These are phyloP conservation scores for Nicotiana rustica DNA, from an alignment of 305 asterid species.

Conservation along the genomic window DNA sequence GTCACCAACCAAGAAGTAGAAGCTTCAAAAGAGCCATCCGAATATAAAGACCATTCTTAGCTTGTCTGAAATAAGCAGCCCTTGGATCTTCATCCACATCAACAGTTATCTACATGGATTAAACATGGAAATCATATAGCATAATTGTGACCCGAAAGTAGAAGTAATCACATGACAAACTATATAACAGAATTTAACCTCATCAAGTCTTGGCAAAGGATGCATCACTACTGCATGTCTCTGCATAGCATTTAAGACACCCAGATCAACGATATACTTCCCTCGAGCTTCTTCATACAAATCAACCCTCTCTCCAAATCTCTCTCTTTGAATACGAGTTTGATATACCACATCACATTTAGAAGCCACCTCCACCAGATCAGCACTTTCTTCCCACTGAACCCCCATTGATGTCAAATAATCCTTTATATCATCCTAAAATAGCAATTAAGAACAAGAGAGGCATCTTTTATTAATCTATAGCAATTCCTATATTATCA, in stretches of 20 bases:
- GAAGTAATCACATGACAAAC: constrained; percentile 5
- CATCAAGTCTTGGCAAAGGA: constrained; percentile 94
- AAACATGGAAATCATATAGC: neutral
- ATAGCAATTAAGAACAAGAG: constrained; percentile 19
- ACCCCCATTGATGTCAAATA: constrained; percentile 75
- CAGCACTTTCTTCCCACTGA: constrained; percentile 89
- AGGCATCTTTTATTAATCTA: constrained; percentile 56
- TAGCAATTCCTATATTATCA: neutral
- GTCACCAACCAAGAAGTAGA: constrained; percentile 82
- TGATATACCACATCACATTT: constrained; percentile 86
- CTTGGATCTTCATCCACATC: constrained; percentile 86
- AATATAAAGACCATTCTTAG: constrained; percentile 85
- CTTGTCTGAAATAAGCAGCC: constrained; percentile 96
- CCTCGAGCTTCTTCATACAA: constrained; percentile 88
- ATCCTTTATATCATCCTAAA: constrained; percentile 87
- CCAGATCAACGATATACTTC: constrained; percentile 71
- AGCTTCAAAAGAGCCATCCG: constrained; percentile 91
- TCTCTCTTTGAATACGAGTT: constrained; percentile 82
- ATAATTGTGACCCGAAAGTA: neutral
- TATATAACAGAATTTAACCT: constrained; percentile 51
- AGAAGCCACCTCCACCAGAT: constrained; percentile 83
- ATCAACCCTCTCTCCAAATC: constrained; percentile 81
- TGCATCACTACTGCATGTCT: constrained; percentile 93
- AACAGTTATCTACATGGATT: constrained; percentile 63
- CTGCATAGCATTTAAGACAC: constrained; percentile 72